Base-by-base conservation (phyloP, 2,329 filamentous ascomycete species). In the Paecilomyces sp. region DNA sequence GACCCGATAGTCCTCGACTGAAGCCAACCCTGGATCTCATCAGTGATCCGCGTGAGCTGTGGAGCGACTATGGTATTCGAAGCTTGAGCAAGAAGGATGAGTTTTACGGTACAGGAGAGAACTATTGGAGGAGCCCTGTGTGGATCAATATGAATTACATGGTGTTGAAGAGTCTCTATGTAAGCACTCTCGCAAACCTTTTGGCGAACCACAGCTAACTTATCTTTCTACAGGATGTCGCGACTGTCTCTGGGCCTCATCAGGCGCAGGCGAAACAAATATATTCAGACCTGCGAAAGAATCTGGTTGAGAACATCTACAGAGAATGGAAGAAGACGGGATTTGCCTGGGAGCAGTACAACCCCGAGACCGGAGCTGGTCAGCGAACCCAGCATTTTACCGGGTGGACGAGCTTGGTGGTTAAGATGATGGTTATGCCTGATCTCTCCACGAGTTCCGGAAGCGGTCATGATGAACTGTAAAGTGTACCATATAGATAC, bases 261-360 rank as follows among this genome's bases (percentile, higher is more conserved):
- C 84, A 86, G 67, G 75, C 79, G 50, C 84, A 85, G 64, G 91
- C 92, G 8, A 79, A 78, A n/a, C 81, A 85, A 58, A 80, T 96
- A 61, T 97, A 96, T 78, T 85, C 80, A 15, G 80, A 83, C 33
- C 83, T 97, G 55, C 86, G 94, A 58, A 85, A 83, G 74, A 97
- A 96, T 71, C 78, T 99, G 12, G 89, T 97, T 54, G 84, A 92
- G 57, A 97, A 92, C 1, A 89, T 97, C 13, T 97, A 89, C 79
- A 84, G 87, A 60, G 88, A 87, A 72, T 99, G 93, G 93, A 81
- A 88, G 71, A 85, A 90, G 70, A 97, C 94, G 0, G 93, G 93
- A 18, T 97, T 97, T 72, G 94, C 93, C 0, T 99, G 93, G 93
- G 94, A 99, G 77, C 94, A 99, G 78, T 99, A 97, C 75, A 91